Evolutionary conservation across 1,139 yeast species (phyloP).

Genomic region (Yamadazyma sp.): DNA sequence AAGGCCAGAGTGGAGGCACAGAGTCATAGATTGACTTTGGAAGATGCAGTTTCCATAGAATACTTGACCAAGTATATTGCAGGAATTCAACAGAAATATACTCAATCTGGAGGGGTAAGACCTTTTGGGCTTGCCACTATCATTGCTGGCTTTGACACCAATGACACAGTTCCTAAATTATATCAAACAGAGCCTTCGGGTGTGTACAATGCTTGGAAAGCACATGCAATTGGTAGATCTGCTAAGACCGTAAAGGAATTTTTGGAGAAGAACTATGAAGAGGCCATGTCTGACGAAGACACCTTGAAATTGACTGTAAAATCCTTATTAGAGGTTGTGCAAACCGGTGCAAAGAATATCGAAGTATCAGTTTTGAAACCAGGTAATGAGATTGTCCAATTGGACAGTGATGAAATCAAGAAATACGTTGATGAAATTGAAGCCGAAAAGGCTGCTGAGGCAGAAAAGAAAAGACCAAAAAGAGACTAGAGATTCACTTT

Average conservation of each 20-base stretch:
- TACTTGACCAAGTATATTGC: constrained; percentile 93
- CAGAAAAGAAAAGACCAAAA: constrained; percentile 76
- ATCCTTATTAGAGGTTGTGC: constrained; percentile 91
- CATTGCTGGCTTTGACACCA: constrained; percentile 92
- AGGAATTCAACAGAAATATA: constrained; percentile 94
- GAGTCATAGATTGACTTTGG: constrained; percentile 89
- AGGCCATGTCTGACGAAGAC: constrained; percentile 64
- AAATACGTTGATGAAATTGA: constrained; percentile 81
- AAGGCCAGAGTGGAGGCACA: constrained; percentile 97
- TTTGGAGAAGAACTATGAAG: constrained; percentile 85
- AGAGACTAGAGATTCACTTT: constrained; percentile 14
- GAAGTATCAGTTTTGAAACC: constrained; percentile 89
- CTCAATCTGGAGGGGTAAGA: constrained; percentile 97
- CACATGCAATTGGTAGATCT: constrained; percentile 95
- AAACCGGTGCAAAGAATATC: constrained; percentile 95
- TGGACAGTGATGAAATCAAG: constrained; percentile 73
- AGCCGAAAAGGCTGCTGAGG: constrained; percentile 87
- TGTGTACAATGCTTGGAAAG: constrained; percentile 98
- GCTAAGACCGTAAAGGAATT: constrained; percentile 95
- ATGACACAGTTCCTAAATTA: constrained; percentile 76
- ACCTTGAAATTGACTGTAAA: constrained; percentile 82
- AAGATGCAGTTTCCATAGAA: constrained; percentile 91
- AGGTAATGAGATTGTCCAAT: constrained; percentile 49
- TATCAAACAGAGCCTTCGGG: constrained; percentile 98
- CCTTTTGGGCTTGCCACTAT: constrained; percentile 94